phyloP scores from a whole-genome alignment of 2,329 filamentous ascomycete species.

The Aspergillus brunneoviolaceus region DNA sequence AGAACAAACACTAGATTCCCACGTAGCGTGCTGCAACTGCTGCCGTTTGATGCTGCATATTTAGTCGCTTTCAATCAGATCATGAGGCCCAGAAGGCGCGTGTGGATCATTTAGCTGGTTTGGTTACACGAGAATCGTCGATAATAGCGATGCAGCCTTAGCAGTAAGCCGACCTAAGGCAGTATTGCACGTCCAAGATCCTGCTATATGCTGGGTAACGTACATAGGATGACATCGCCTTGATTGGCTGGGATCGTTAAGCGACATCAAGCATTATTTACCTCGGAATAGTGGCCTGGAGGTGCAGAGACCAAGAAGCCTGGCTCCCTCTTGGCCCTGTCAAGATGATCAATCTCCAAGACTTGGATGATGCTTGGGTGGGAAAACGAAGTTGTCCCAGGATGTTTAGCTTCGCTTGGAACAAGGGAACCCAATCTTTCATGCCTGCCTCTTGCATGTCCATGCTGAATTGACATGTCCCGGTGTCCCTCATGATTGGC shows the following conservation, averaged over 20 bases:
- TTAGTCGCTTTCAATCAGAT: background rate
- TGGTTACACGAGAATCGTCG: background rate
- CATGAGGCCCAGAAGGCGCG: background rate
- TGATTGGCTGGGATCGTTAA: background rate
- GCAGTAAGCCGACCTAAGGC: no score
- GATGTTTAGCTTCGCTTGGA: background rate
- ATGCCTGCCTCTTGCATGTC: background rate
- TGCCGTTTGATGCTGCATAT: background rate
- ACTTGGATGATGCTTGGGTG: background rate
- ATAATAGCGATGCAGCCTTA: no score
- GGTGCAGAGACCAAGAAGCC: conserved; percentile 13
- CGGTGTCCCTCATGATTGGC: background rate
- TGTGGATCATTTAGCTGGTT: background rate
- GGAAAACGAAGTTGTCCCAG: background rate
- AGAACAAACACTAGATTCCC: background rate
- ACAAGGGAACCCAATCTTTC: background rate
- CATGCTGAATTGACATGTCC: no score
- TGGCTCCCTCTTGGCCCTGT: conserved; percentile 16
- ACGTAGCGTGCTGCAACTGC: background rate
- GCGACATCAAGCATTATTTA: conserved; percentile 22
- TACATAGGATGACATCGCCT: background rate
- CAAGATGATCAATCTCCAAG: background rate
- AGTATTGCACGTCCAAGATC: no score
- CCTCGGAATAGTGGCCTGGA: conserved; percentile 12
- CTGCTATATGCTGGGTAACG: background rate